Evolutionary conservation across 192 early-diverging fungal genomes (phyloP), one percentile per base, ranked within the genome.

Genomic region (Pilaira anomala): DNA sequence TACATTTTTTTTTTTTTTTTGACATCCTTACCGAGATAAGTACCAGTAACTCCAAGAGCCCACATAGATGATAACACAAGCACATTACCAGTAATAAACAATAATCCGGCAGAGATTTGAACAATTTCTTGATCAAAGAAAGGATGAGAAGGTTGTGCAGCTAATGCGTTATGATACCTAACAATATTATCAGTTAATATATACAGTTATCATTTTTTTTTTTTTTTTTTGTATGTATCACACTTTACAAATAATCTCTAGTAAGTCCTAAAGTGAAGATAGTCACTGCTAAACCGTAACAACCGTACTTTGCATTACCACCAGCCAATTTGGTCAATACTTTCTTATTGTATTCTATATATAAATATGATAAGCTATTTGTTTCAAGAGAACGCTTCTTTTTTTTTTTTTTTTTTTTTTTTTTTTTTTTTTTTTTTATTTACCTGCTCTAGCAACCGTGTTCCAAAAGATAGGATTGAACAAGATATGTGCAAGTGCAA

Each of bases 401-500:
- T 50, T 50, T 22, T 11, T 25, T 5, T 57, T 40, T 42, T 5
- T 13, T 39, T 13, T 41, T 22, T 25, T 1, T 58, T 4, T 58
- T 11, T 18, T 2, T 21, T 18, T 36, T 55, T 55, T 9, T 19
- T 25, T n/a, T 8, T 7, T 8, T 24, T 14, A 54, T n/a, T 42
- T 77, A 90, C 86, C 88, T 69, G 77, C 83, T 30, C 91, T 83
- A 11, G 94, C 94, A 8, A 87, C 90, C 28, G 91, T 84, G 76
- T 96, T 96, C 94, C 94, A 96, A 68, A 87, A 90, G 22, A 83
- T 70, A 44, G 94, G 94, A 58, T 93, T 94, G 79, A 96, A 94
- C 16, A 88, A 62, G 46, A 96, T 90, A 58, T 81, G 84, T 12
- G 74, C 88, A 19, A 89, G 71, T 21, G 87, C 65, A 46, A 87